These are phyloP conservation scores for Triadica sebifera DNA, from an alignment of 345 rosid genomes.

Conservation along the genomic window DNA sequence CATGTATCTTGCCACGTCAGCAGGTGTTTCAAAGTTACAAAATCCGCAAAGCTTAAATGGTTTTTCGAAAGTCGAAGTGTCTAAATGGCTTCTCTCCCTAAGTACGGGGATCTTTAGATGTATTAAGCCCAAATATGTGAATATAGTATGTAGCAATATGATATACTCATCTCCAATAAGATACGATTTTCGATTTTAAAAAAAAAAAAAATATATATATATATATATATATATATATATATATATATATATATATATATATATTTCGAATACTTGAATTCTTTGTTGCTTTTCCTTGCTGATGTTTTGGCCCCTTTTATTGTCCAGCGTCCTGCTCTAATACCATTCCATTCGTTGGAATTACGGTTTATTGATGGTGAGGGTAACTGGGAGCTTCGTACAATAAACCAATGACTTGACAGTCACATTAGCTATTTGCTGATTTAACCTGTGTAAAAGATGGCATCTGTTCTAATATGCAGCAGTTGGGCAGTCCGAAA, in stretches of 20 bases:
- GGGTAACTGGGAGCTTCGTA: conserved; percentile 93
- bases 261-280: too few species aligned
- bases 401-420: conserved; percentile 46
- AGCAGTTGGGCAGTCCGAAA: background rate
- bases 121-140: too few species aligned
- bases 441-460: background rate
- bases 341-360: conserved; percentile 82
- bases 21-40: too few species aligned
- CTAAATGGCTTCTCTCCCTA: too few species aligned
- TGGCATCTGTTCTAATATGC: conserved; percentile 3
- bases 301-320: background rate
- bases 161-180: background rate
- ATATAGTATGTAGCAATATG: background rate
- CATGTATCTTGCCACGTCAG: too few species aligned
- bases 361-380: conserved; percentile 88
- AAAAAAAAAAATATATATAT: too few species aligned
- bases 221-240: too few species aligned
- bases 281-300: background rate
- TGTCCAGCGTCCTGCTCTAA: conserved; percentile 82
- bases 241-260: too few species aligned
- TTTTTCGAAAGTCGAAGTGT: too few species aligned
- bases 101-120: too few species aligned
- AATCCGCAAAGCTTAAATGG: too few species aligned
- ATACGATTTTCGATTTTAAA: background rate
- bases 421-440: background rate